Evolutionary conservation across 2,329 filamentous ascomycete genomes (phyloP), one percentile per base, ranked within the genome.

Genomic region (Ilyonectria destructans): DNA sequence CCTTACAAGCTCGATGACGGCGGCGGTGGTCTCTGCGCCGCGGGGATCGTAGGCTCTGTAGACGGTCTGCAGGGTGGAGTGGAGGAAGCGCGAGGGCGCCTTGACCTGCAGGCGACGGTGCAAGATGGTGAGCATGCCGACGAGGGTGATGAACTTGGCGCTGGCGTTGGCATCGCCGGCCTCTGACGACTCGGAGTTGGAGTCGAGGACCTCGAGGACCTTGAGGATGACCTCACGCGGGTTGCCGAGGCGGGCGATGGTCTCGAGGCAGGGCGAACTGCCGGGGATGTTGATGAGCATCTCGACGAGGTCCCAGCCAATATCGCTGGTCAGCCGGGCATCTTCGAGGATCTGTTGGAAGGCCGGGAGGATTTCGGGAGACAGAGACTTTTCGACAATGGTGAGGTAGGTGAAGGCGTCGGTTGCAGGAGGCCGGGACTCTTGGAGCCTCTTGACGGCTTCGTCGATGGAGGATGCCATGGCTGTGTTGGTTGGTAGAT

Each of bases 241-340:
- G 77, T 96, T 96, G 58, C 93, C 93, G 45, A 94, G 85, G 26
- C 91, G 88, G 35, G 93, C 93, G 59, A 96, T 90, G 33, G 91
- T 92, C 77, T 92, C 88, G 17, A 96, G 85, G 77, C 93, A 95
- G 54, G 86, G 81, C 72, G 92, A 90, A n/a, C 91, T 91, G 13
- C 87, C 89, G 1, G 92, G 86, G 6, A 94, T 82, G 40, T 89
- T 86, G 26, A 95, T 85, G 5, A 96, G 87, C 76, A 94, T 89
- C 77, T 93, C 91, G 23, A 96, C 91, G 58, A 96, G 83, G 78
- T 96, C 93, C 93, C 93, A 96, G 57, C 93, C 93, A 74, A 96
- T 95, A 64, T 94, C 92, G 68, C 88, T 88, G 3, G 92, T 93
- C 64, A 95, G 84, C 65, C 88, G 85, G 10, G 86, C 84, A 84